Base-by-base conservation (phyloP, 345 rosid genomes). In the Cardamine chenopodiifolia region DNA sequence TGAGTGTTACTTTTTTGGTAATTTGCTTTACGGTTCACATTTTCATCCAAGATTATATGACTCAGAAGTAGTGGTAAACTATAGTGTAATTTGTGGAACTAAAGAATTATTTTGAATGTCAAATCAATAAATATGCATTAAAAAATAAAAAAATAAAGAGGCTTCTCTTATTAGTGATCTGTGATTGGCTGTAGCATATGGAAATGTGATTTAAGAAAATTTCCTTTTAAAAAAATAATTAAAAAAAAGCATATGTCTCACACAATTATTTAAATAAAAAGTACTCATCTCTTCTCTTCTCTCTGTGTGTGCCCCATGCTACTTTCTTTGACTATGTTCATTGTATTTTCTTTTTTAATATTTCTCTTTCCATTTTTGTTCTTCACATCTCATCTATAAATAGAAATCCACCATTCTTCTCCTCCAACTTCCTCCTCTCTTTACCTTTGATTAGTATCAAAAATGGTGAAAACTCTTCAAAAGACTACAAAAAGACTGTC, bases 381-480 rank as follows among this genome's bases (percentile, higher is more conserved):
- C 72, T 78, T 26, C 79, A 62, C 15, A 61, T 37, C 70, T 74
- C 79, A 65, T 71, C 80, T 77, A 78, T 68, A 76, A 79, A 76
- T 77, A 76, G 62, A 65, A 71, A 35, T 28, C 53, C 34, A 39
- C 39, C 34, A 39, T 71, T 42, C 73, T 35, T 73, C 28, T 62
- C 69, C 11, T 55, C 15, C 74, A 72, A 60, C 35, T 59, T 50
- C 70, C 78, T 57, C 58, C 10, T 11, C 49, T 12, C 10, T 39
- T 28, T 52, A 69, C 45, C 29, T 29, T 45, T 56, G 47, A 19
- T 44, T 6, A 29, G 47, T 69, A 74, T 63, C 63, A 63, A n/a
- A 69, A 39, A 78, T 91, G 97, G 93, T 85, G 83, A 91, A 86
- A 85, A 60, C 72, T 19, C 87, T 85, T 79, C 80, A 66, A 31